Evolutionary conservation across 495 filamentous ascomycete species (phyloP), one percentile per base, ranked within the genome.

Genomic region (Aspergillus mulundensis): DNA sequence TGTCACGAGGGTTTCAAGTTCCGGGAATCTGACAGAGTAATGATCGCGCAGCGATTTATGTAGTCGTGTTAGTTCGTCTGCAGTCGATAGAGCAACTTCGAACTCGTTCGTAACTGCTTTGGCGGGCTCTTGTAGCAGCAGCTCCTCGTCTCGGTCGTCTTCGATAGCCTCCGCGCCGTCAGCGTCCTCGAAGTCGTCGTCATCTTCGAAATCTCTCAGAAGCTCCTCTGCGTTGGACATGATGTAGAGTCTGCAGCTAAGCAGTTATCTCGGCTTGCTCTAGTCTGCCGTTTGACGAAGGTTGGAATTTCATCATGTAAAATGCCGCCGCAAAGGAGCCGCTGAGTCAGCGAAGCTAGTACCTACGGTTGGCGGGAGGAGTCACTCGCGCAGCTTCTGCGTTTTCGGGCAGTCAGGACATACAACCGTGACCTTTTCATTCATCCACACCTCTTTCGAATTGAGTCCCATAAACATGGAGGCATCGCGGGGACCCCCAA

Each of bases 1-100:
- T 59, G 85, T 88, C 62, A 98, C 85, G 36, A 98, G 82, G 16
- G 88, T 91, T 72, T 97, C 94, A n/a, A 98, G 82, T 71, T 97
- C 93, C 5, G 93, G 93, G 61, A 97, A 97, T 59, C 94, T 84
- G 38, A 87, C 80, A 15, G 91, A 95, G 72, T 97, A 98, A 72
- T 97, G 90, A 62, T 98, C 94, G 61, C 92, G 82, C 55, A 97
- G 87, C 65, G 87, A 90, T 77, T 97, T 97, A 77, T 97, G 95
- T 52, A 97, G 88, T 12, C 92, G 85, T 8, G 87, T 88, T 45
- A 97, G 88, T 69, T 97, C 91, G 63, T 88, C 88, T 54, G 94
- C 91, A 50, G 96, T 97, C 49, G 84, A 85, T 12, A 93, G 90
- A 18, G 95, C 92, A 32, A 95, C 89, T 58, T 91, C 93, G 60